Base-by-base conservation (phyloP, 495 filamentous ascomycete genomes). In the Podospora bellae-mahoneyi region DNA sequence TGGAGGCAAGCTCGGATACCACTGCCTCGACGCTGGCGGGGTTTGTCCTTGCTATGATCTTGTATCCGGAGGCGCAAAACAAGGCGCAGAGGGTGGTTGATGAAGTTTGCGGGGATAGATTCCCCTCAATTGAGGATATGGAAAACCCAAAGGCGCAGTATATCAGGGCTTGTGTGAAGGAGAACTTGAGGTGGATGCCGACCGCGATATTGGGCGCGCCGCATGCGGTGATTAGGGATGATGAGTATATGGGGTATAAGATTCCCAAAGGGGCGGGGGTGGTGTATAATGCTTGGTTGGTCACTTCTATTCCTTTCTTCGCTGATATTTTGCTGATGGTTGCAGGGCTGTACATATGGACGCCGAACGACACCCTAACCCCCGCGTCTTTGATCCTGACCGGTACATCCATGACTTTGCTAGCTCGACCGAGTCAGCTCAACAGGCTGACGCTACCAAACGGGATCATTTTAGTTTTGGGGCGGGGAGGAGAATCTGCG, bases 401-500 rank as follows among this genome's bases (percentile, higher is more conserved):
- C 83, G 80, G 2, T 88, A 77, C 75, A 69, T 72, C 9, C n/a
- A 65, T 65, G 74, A 77, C 62, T 28, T 57, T 32, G 70, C 68
- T 20, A 73, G 71, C 2, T 76, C 75, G 4, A 27, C 62, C 19
- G 70, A 77, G 39, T 69, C 74, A 0, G 74, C 73, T 72, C 75
- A 26, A 67, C 77, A 70, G 78, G 78, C 71, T 71, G 84, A 66
- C 79, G 78, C 71, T 74, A 79, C 28, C 5, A 72, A 76, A 56
- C 74, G 77, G 1, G 77, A 78, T 48, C 72, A 76, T 56, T 78
- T 80, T 13, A 70, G 71, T 1, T 89, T 86, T 68, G 86, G 86
- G 4, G 84, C 80, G 27, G 87, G 87, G 0, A 81, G 86, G 5
- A 78, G 86, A 0, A 77, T 86, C 28, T 89, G 87, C 63, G 81